phyloP scores from a whole-genome alignment of 2,329 filamentous ascomycete species.

The Epichloe aotearoae region DNA sequence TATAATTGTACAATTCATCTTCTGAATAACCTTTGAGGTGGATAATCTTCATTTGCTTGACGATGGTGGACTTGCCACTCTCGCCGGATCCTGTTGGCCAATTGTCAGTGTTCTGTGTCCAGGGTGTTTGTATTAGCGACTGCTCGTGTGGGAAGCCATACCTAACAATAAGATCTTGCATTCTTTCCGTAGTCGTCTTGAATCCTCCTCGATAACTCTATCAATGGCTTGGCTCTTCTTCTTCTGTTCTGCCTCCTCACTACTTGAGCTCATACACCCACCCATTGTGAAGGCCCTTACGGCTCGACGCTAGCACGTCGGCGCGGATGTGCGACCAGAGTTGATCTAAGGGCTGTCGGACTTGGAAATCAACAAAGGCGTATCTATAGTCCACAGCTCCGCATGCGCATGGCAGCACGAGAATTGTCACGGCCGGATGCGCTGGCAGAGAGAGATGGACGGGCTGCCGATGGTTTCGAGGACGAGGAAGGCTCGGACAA shows the following conservation, averaged over 20 bases:
- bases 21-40: constrained; percentile 95
- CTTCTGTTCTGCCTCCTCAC: constrained; percentile 82
- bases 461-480: not conserved
- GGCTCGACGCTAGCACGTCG: constrained; percentile 3
- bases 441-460: not conserved
- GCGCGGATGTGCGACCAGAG: not conserved
- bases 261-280: constrained; percentile 78
- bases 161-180: constrained; percentile 96
- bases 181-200: constrained; percentile 81
- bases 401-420: constrained; percentile 1
- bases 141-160: constrained; percentile 28
- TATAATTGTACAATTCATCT: constrained; percentile 87
- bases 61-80: constrained; percentile 97
- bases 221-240: constrained; percentile 96
- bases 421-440: not conserved
- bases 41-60: constrained; percentile 99
- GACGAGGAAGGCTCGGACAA: not conserved
- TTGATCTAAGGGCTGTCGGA: not conserved
- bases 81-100: constrained; percentile 69
- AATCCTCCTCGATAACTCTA: constrained; percentile 85
- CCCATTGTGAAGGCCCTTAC: constrained; percentile 53
- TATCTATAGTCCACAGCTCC: not conserved
- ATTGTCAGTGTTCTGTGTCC: constrained; percentile 8
- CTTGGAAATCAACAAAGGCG: not conserved
- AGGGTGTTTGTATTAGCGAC: not conserved